phyloP scores from a whole-genome alignment of 306 rosid genomes.

The Lagenaria siceraria region DNA sequence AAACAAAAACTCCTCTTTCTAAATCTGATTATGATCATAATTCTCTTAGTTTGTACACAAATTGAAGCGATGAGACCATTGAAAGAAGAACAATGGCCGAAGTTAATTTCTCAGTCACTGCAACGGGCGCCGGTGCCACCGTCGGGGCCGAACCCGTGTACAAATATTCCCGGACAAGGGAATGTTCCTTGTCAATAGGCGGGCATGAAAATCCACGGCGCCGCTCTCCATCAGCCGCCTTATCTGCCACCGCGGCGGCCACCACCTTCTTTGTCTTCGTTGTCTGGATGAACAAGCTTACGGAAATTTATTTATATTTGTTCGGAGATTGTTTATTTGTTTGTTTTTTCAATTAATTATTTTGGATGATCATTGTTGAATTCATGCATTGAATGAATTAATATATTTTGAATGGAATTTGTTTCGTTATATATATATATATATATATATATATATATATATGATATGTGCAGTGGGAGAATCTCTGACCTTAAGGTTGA shows the following conservation, averaged over 20 bases:
- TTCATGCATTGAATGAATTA: not conserved
- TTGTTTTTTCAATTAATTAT: not conserved
- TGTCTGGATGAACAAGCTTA: not conserved
- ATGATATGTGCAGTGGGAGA: too few species aligned
- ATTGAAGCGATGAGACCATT: not conserved
- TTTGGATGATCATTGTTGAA: not conserved
- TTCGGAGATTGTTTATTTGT: not conserved
- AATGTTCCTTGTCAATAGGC: too few species aligned
- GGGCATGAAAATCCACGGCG: not conserved
- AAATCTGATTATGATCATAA: not conserved
- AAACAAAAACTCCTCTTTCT: not conserved
- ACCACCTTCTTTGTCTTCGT: too few species aligned
- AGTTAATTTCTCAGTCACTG: conserved; percentile 22
- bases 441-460: too few species aligned
- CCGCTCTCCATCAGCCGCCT: not conserved
- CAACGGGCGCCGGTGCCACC: conserved; percentile 15
- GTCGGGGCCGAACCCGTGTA: not conserved
- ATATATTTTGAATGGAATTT: too few species aligned
- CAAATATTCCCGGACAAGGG: not conserved
- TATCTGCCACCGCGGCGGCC: not conserved
- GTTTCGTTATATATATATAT: too few species aligned
- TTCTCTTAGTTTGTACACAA: not conserved
- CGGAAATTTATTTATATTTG: not conserved
- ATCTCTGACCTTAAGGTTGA: too few species aligned
- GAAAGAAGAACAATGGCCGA: conserved; percentile 18